Evolutionary conservation across 345 rosid genomes (phyloP).

Genomic region (Carallia brachiata): DNA sequence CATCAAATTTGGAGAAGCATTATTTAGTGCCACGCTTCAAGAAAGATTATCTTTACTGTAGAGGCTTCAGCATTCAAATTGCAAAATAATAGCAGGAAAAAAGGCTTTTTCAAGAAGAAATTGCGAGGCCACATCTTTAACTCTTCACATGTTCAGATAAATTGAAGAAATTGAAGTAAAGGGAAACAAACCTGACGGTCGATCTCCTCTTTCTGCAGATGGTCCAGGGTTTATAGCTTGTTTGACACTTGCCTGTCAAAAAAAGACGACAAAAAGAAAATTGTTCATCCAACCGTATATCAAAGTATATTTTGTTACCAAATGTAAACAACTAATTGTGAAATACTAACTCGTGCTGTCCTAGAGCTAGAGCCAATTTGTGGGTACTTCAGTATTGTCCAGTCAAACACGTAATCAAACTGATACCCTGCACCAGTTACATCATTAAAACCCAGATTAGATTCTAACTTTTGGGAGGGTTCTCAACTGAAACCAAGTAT

Average conservation of each 20-base stretch:
- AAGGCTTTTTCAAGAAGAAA: too few relatives aligned
- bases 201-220: conserved; percentile 52
- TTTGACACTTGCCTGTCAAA: conserved; percentile 47
- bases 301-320: background rate
- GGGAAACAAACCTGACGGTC: conserved; percentile 36
- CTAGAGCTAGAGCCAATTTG: conserved; percentile 79
- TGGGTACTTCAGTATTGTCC: conserved; percentile 87
- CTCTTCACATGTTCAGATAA: too few relatives aligned
- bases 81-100: too few relatives aligned
- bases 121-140: too few relatives aligned
- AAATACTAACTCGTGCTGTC: conserved; percentile 47
- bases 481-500: too few relatives aligned
- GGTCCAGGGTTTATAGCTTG: conserved; percentile 50
- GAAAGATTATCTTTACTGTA: too few relatives aligned
- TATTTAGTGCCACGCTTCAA: background rate
- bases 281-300: background rate
- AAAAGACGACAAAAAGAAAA: background rate
- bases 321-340: background rate
- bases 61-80: too few relatives aligned
- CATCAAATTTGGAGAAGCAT: conserved; percentile 6
- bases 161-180: too few relatives aligned
- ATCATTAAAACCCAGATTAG: conserved; percentile 12
- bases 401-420: conserved; percentile 89
- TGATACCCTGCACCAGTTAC: conserved; percentile 62
- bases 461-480: background rate